phyloP scores from a whole-genome alignment of 2,329 filamentous ascomycete genomes.

The Pseudomassariella vexata region DNA sequence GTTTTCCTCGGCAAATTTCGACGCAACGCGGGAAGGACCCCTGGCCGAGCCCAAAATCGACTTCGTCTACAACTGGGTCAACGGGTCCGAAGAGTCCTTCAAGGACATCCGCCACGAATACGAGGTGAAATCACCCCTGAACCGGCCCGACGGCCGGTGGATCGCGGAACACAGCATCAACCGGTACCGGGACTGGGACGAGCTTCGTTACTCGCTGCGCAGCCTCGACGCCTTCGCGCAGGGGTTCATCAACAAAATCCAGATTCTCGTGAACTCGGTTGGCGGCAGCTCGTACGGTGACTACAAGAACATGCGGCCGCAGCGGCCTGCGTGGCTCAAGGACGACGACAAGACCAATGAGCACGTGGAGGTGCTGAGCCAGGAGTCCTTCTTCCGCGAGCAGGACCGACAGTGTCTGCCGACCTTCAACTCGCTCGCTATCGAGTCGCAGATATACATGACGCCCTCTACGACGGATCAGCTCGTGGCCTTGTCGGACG shows the following conservation, averaged over 20 bases:
- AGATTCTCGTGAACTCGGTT: constrained; percentile 35
- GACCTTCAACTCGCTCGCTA: constrained; percentile 37
- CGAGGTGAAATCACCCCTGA: constrained; percentile 32
- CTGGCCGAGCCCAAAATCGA: constrained; percentile 34
- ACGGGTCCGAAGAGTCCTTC: constrained; percentile 33
- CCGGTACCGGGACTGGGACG: constrained; percentile 37
- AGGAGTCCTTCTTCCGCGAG: constrained; percentile 35
- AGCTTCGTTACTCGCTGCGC: constrained; percentile 36
- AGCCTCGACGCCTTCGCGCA: constrained; percentile 34
- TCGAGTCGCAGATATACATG: constrained; percentile 36
- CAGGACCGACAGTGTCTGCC: constrained; percentile 30
- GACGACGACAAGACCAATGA: constrained; percentile 22
- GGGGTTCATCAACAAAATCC: constrained; percentile 34
- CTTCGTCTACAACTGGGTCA: constrained; percentile 39
- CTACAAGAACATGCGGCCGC: constrained; percentile 18
- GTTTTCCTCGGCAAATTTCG: constrained; percentile 28
- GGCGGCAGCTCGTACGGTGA: constrained; percentile 15
- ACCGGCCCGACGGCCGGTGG: constrained; percentile 33
- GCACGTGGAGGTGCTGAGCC: constrained; percentile 29
- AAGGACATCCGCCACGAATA: constrained; percentile 28
- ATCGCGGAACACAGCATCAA: constrained; percentile 33
- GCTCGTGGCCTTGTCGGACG: constrained; percentile 35
- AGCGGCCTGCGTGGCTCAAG: constrained; percentile 31
- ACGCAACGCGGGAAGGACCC: constrained; percentile 21
- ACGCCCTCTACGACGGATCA: constrained; percentile 33